These are phyloP conservation scores for Cercospora zeina DNA, from an alignment of 2,329 filamentous ascomycete genomes.

Conservation along the genomic window DNA sequence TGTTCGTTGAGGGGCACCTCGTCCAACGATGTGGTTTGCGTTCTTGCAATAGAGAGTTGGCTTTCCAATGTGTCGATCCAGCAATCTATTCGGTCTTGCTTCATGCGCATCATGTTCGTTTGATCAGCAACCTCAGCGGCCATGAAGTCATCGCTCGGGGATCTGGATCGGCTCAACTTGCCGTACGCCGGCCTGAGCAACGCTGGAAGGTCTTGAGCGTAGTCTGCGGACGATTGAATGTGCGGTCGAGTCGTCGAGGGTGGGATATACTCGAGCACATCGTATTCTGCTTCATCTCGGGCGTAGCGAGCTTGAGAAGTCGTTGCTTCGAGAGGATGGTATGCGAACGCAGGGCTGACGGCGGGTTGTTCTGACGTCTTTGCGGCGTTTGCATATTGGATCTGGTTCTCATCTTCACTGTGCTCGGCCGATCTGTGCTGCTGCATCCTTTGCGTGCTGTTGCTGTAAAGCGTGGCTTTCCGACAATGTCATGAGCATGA, in stretches of 20 bases:
- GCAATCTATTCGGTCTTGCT: slow-evolving; percentile 8
- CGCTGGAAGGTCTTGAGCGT: background rate
- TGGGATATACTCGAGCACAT: no score
- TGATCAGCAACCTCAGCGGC: background rate
- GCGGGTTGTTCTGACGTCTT: background rate
- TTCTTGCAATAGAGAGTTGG: slow-evolving; percentile 8
- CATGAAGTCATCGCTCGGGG: background rate
- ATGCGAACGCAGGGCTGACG: background rate
- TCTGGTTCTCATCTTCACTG: background rate
- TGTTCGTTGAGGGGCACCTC: background rate
- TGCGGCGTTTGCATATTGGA: background rate
- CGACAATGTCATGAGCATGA: background rate
- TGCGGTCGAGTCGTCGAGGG: background rate
- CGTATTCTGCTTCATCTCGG: background rate
- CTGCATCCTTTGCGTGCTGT: background rate
- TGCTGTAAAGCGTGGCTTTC: background rate
- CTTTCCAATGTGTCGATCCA: slow-evolving; percentile 11
- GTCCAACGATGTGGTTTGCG: slow-evolving; percentile 5
- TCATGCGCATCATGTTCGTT: slow-evolving; percentile 3
- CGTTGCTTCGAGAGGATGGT: background rate
- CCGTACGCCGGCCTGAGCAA: slow-evolving; percentile 3
- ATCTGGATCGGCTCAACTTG: background rate
- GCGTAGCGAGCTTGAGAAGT: background rate
- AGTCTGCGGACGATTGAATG: background rate
- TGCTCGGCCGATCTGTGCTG: background rate